Base-by-base conservation (phyloP, 495 filamentous ascomycete genomes). In the Immersiella caudata region DNA sequence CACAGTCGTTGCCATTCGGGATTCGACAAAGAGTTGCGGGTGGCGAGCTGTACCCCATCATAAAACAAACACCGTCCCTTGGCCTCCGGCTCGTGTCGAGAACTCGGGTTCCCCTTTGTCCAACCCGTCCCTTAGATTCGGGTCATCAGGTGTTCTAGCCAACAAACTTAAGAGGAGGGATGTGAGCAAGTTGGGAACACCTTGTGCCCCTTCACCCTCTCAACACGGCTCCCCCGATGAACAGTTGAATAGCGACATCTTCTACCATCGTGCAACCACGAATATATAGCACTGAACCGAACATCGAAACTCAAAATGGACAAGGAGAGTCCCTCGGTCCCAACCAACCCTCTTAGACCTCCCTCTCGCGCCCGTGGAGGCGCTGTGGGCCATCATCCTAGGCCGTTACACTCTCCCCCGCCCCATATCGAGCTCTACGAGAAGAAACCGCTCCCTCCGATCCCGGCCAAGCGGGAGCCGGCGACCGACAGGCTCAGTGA, bases 361-460 rank as follows among this genome's bases (percentile, higher is more conserved):
- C 29, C 29, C 4, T 33, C 29, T 33, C 40, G 16, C 6, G 40
- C 2, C 14, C 11, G 20, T 6, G 24, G 52, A 2, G 52, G 9
- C 8, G 52, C 52, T n/a, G 2, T 2, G 20, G 21, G 6, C 60
- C 12, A 58, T 40, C 35, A 25, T 51, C 51, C 40, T 25, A 9
- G 11, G 20, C 51, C 24, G 20, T 40, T 40, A 6, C 70, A 64
- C 33, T 59, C 74, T 12, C 71, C 71, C 21, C 52, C 68, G 12
- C 36, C 56, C 50, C 65, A 74, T 16, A 50, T 72, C 6, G 50
- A 70, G 26, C 51, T 63, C 46, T 76, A 72, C 64, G 66, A 69
- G 26, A 67, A 67, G 60, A 74, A 67, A 21, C 67, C 73, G 5
- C 64, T 75, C 0, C 76, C 73, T 16, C 67, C 72, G 18, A 52